A percentile compares a stretch with the other conserved stretches of the same genome.
Evolutionary conservation across 352 stramenopile genomes (phyloP).

Genomic region (Globisporangium heterothallicum): DNA sequence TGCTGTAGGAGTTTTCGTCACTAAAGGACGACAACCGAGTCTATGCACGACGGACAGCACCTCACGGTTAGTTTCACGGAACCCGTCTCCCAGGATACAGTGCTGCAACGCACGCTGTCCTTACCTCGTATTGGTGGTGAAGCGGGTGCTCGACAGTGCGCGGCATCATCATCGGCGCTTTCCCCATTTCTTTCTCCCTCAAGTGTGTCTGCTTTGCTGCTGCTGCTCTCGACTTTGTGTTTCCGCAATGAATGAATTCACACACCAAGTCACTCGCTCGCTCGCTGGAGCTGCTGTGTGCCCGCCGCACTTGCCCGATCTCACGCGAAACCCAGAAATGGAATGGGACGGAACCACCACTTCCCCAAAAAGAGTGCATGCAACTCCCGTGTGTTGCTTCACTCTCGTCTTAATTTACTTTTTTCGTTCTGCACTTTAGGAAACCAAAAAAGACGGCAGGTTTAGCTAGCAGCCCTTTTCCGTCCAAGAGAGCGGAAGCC

Average conservation of each 20-base stretch:
- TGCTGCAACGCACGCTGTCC: neutral
- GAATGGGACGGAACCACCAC: neutral
- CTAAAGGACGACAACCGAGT: conserved; percentile 22
- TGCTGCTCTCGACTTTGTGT: neutral
- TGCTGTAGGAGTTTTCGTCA: conserved; percentile 30
- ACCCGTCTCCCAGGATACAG: conserved; percentile 8
- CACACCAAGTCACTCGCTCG: too few species aligned
- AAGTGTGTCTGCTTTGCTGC: neutral
- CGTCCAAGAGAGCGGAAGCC: too few species aligned
- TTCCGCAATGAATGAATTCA: neutral
- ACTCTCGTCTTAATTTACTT: neutral
- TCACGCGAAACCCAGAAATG: neutral
- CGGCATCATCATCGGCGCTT: conserved; percentile 9
- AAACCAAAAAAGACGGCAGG: conserved; percentile 1
- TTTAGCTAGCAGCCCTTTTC: too few species aligned
- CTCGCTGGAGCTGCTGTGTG: too few species aligned
- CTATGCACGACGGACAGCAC: conserved; percentile 9
- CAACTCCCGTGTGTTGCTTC: neutral
- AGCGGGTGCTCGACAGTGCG: conserved; percentile 15
- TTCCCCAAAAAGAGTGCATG: neutral
- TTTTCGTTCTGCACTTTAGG: neutral
- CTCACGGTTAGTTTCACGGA: neutral
- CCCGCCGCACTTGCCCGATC: neutral
- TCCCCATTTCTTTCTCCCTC: conserved; percentile 6
- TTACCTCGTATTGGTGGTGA: conserved; percentile 47